Evolutionary conservation across 805 yeast genomes (phyloP), one percentile per base, ranked within the genome.

Genomic region (Candida verbasci): DNA sequence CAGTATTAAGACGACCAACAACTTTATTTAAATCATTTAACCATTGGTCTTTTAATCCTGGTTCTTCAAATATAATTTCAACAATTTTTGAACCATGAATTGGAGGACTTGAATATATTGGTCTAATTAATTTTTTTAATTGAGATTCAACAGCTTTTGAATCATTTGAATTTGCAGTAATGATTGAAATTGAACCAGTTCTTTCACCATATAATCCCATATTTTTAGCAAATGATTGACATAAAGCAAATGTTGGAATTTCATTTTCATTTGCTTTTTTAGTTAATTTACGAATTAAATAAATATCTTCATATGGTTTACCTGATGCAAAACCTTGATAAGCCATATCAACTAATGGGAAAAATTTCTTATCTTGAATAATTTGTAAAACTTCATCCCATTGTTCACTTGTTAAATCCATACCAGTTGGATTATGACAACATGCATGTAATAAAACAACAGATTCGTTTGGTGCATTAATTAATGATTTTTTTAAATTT

Each of bases 381-480:
- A 81, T 76, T 33, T 80, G 77, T 50, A 85, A 69, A 26, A 91
- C 85, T 57, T 73, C 62, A 43, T 74, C 70, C 96, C 96, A 88
- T 56, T 89, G 86, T 45, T 78, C 85, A 18, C 65, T 61, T 12
- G 86, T 78, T 43, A 95, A 93, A 57, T 89, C 97, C 58, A 89
- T 79, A 46, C 97, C 97, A 14, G 97, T 91, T 38, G 97, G 97
- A 70, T 89, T 91, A 68, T 89, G 97, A 53, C 96, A 93, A 58
- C 96, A 88, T 7, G 96, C 96, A 61, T 89, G 97, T 42, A 89
- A 73, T 39, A 89, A 70, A 16, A 88, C 81, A 36, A 78, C 74
- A 16, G 82, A 68, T 18, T 83, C 86, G 23, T 65, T 65, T 21
- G 74, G 74, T 26, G 80, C 80, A 24, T 58, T 52, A 17, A 65